Base-by-base conservation (phyloP, 768 basidiomycete species). In the Amanita exitialis region DNA sequence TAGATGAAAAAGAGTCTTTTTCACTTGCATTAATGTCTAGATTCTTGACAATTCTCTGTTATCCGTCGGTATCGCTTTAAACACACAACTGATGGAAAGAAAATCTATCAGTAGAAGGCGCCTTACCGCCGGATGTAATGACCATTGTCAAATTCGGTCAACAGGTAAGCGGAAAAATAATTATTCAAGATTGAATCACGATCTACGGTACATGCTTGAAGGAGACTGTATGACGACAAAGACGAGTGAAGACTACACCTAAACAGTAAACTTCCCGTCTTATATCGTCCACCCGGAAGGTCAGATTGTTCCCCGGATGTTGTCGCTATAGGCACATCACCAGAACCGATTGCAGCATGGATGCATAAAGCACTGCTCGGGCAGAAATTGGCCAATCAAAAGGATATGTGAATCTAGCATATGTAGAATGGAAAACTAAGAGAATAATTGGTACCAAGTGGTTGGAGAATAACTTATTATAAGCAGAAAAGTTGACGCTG, bases 281-380 rank as follows among this genome's bases (percentile, higher is more conserved):
- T 61, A 58, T 60, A 62, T 65, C 63, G 70, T 70, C 77, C 78
- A 69, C 73, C 73, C 65, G 63, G 59, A 66, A 68, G 75, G 66
- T 77, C 32, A 35, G 73, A 78, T 80, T 74, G 74, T 66, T 78
- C 68, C 66, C 57, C 59, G 66, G 65, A 68, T 62, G 74, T 43
- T 70, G 42, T 82, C 54, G 47, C 50, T 86, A 53, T 85, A 65
- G 83, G 82, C 83, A 35, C 71, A 73, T 81, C 80, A 83, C 80
- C 83, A 86, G 83, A 86, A 86, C 83, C 83, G 81, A 77, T 66
- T 63, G 66, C 80, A 83, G 80, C 69, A 78, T 81, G 65, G 77
- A 71, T 65, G 69, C 65, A 66, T 68, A 62, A 62, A 58, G 66
- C 66, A 71, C 83, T 83, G 80, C 76, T 75, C 83, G 82, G 82